phyloP scores from a whole-genome alignment of 305 asterid species.

The Ruellia speciosa region DNA sequence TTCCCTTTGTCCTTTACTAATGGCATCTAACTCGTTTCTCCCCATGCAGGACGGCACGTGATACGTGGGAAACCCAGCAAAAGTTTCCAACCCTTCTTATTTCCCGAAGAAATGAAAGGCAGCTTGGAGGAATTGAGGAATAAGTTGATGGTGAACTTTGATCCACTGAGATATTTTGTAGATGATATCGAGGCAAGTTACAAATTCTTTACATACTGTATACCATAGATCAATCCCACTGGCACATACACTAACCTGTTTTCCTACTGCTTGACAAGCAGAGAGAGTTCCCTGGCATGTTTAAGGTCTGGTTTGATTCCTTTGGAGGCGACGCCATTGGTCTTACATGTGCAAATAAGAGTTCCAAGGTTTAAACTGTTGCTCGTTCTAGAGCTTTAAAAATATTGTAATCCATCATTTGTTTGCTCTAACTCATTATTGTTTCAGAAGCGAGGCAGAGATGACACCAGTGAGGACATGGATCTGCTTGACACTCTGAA shows the following conservation, averaged over 20 bases:
- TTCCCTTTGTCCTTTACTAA: neutral
- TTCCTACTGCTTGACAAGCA: conserved; percentile 28
- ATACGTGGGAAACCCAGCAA: conserved; percentile 64
- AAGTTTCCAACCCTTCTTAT: conserved; percentile 60
- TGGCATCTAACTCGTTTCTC: neutral
- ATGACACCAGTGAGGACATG: conserved; percentile 29
- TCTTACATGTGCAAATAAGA: conserved; percentile 56
- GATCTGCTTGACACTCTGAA: conserved; percentile 42
- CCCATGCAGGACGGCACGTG: conserved; percentile 49
- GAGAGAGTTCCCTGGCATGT: conserved; percentile 57
- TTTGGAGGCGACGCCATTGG: conserved; percentile 95
- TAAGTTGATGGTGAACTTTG: conserved; percentile 82
- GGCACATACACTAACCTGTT: conserved; percentile 14
- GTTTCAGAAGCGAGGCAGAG: conserved; percentile 77
- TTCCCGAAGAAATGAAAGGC: conserved; percentile 39
- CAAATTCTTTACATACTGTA: conserved; percentile 8
- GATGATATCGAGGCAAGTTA: conserved; percentile 69
- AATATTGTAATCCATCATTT: too few species aligned
- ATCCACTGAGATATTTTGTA: conserved; percentile 63
- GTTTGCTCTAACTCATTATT: neutral
- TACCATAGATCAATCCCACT: conserved; percentile 1
- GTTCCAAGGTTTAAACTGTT: conserved; percentile 42
- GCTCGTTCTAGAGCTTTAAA: conserved; percentile 5
- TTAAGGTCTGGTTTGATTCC: conserved; percentile 87
- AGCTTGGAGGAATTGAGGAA: conserved; percentile 42